Evolutionary conservation across 768 basidiomycete species (phyloP).

Genomic region (Serendipita sp.): DNA sequence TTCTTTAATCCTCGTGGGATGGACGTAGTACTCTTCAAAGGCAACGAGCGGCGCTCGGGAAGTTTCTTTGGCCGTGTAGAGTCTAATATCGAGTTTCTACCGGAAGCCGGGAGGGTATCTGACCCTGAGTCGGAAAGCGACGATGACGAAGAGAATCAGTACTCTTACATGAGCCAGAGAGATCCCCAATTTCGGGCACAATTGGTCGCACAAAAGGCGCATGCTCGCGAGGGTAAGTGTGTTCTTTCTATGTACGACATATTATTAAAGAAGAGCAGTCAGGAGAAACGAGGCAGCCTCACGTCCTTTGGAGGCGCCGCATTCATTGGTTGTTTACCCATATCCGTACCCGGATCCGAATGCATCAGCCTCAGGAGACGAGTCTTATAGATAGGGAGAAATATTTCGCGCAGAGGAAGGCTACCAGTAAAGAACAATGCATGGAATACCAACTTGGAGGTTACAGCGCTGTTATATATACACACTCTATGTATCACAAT

Average conservation of each 20-base stretch:
- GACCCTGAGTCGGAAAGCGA: neutral
- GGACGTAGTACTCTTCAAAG: constrained; percentile 4
- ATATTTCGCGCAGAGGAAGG: too few species aligned
- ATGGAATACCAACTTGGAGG: neutral
- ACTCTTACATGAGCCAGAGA: neutral
- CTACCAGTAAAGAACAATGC: too few species aligned
- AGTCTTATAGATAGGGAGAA: too few species aligned
- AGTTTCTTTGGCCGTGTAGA: neutral
- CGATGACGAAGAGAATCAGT: neutral
- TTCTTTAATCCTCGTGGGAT: constrained; percentile 5
- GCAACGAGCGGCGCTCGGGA: neutral
- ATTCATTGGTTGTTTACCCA: neutral
- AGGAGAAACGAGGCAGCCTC: neutral
- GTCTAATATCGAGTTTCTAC: neutral
- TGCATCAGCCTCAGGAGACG: neutral
- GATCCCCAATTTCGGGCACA: neutral
- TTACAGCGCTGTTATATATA: neutral
- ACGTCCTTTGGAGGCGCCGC: neutral
- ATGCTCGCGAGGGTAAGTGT: neutral
- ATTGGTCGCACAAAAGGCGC: neutral
- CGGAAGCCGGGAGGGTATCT: neutral
- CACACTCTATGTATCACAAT: neutral
- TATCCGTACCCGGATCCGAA: neutral
- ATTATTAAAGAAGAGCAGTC: neutral
- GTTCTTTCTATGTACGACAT: neutral